Evolutionary conservation across 2,329 filamentous ascomycete species (phyloP), one percentile per base, ranked within the genome.

Genomic region (Fusarium camptoceras): DNA sequence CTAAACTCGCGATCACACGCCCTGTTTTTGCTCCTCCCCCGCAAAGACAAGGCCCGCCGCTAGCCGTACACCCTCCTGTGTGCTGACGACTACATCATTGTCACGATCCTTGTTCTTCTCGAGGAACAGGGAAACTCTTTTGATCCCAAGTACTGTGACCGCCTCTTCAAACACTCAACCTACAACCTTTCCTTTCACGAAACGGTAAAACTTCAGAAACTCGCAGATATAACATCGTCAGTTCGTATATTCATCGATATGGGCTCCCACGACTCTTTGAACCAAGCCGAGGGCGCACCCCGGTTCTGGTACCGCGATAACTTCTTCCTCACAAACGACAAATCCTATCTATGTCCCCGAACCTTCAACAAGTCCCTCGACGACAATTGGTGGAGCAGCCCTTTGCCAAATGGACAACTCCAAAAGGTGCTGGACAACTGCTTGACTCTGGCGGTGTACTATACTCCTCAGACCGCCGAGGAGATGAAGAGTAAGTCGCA

Each of bases 261-360:
- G 74, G 73, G 73, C 49, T 76, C 74, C 22, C 72, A 70, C 55
- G 74, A 75, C 41, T 70, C 68, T 41, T 24, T 71, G 31, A 69
- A 70, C 41, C 74, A 75, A 59, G 70, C 75, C n/a, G 79, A 81
- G 58, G 79, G 77, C 63, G 63, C 67, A 44, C 75, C 78, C 27
- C 76, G 75, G 62, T 83, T 80, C 64, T 88, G 86, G 86, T 84
- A 83, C 70, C 81, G 82, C 44, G 83, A 85, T 68, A 82, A 83
- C 59, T 91, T 88, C 77, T 79, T 89, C 70, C 81, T 91, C 77
- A 91, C 89, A 28, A 91, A 88, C 39, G 85, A 91, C 74, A 84
- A 84, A 30, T 75, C 79, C 12, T 84, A 87, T 55, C 78, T 92
- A 63, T 84, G 89, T 55, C 78, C 86, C 25, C 76, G 82, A 37